Base-by-base conservation (phyloP, 331 rosid species). In the Acacia pycnantha region DNA sequence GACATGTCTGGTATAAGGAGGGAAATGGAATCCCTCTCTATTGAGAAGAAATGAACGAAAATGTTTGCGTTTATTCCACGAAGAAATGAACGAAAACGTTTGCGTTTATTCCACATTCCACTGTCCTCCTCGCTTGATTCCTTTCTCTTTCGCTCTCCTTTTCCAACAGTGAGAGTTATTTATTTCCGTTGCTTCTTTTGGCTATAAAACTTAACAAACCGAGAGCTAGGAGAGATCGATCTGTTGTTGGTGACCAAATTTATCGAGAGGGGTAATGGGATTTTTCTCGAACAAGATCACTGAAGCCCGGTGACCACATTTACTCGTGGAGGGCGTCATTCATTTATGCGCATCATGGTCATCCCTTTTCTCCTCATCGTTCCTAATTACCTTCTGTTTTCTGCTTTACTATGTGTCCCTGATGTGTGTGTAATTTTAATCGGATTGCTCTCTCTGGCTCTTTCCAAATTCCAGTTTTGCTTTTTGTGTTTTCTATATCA, bases 261-360 rank as follows among this genome's bases (percentile, higher is more conserved):
- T 4, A 37, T 14, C 50, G 44, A 12, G 54, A 64, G 41, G 26
- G 2, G 19, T 69, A 67, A 93, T 93, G 97, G 93, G 97, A 33
- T 3, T 33, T 80, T 75, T 91, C 19, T 91, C 94, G 8, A 93
- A 91, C 66, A 89, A 84, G 93, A 89, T 91, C 77, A 51, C 83
- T 93, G 78, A 89, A 85, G 21, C 89, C 93, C 29, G 94, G 92
- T 26, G 92, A 93, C 80, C 97, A 93, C 79, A 90, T 93, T 77
- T 91, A 93, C 83, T 89, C 97, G 1, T 93, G 97, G 97, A 85
- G 93, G 71, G 83, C 72, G 71, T 89, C 88, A 2, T 85, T 90
- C 82, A 44, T 91, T 78, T 93, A 91, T 47, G 87, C 94, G 3
- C 97, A 93, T 81, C 97, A 93, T 80, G 97, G 97, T 91, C 56